These are phyloP conservation scores for Suillus subalutaceus DNA, from an alignment of 768 basidiomycete species.

Conservation along the genomic window DNA sequence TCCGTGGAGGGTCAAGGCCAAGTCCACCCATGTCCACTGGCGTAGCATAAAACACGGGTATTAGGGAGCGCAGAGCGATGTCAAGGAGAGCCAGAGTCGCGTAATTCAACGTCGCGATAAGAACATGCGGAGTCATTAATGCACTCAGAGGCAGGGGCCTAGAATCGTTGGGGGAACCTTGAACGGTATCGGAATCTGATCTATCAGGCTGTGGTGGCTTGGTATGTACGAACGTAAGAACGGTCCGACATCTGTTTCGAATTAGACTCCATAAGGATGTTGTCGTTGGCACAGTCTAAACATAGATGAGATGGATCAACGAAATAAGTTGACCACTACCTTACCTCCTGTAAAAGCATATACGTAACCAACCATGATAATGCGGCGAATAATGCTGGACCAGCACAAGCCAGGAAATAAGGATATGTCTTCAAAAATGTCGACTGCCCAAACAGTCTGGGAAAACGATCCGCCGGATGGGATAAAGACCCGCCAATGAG, in stretches of 20 bases:
- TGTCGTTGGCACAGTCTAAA: constrained; percentile 7
- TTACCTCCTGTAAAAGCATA: constrained; percentile 55
- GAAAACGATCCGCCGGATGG: constrained; percentile 64
- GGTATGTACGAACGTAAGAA: not conserved
- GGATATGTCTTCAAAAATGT: constrained; percentile 63
- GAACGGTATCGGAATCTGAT: not conserved
- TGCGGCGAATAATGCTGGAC: constrained; percentile 55
- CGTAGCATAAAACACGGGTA: constrained; percentile 26
- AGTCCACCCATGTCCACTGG: constrained; percentile 20
- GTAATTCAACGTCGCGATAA: constrained; percentile 60
- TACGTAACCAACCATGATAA: constrained; percentile 49
- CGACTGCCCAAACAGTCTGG: constrained; percentile 53
- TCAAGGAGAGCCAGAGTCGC: constrained; percentile 61
- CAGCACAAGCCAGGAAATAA: constrained; percentile 68
- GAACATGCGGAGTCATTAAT: constrained; percentile 51
- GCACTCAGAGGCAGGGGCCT: constrained; percentile 45
- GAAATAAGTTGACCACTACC: not conserved
- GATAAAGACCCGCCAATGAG: constrained; percentile 67
- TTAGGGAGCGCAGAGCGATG: constrained; percentile 54
- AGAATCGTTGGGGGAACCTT: not conserved
- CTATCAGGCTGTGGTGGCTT: not conserved
- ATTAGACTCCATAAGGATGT: constrained; percentile 33
- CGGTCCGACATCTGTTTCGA: constrained; percentile 31
- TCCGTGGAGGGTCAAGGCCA: constrained; percentile 16
- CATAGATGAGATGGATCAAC: not conserved